Conservation (phyloP, 371 early-diverging fungal species). For the Nematocida parisii region DNA sequence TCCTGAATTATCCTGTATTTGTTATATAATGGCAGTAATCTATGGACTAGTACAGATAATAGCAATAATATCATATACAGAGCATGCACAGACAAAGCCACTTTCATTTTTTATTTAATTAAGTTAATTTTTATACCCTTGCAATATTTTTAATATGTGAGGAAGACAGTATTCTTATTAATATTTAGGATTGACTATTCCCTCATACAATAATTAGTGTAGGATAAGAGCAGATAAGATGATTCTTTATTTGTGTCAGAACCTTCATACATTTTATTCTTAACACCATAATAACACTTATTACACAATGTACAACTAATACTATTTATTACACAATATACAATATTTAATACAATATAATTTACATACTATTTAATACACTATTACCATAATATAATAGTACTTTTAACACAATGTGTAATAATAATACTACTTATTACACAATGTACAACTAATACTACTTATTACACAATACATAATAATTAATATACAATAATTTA, state of each 20-base stretch:
- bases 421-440: no score
- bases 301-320: not conserved
- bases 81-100: not conserved
- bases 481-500: no score
- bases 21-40: not conserved
- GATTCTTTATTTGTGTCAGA: constrained; percentile 53
- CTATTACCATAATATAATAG: no score
- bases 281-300: not conserved
- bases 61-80: not conserved
- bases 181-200: constrained; percentile 24
- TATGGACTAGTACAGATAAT: not conserved
- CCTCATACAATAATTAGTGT: constrained; percentile 39
- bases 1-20: not conserved
- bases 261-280: constrained; percentile 45
- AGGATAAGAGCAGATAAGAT: constrained; percentile 50
- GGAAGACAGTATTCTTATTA: constrained; percentile 44
- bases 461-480: no score
- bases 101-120: constrained; percentile 6
- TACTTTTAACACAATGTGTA: no score
- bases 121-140: constrained; percentile 40
- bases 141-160: constrained; percentile 16
- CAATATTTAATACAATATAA: no score
- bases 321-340: no score
- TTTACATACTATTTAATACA: no score
- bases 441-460: no score